Evolutionary conservation across 106 monocot genomes (phyloP), one percentile per base, ranked within the genome.

Genomic region (Acanthochlamys bracteata): DNA sequence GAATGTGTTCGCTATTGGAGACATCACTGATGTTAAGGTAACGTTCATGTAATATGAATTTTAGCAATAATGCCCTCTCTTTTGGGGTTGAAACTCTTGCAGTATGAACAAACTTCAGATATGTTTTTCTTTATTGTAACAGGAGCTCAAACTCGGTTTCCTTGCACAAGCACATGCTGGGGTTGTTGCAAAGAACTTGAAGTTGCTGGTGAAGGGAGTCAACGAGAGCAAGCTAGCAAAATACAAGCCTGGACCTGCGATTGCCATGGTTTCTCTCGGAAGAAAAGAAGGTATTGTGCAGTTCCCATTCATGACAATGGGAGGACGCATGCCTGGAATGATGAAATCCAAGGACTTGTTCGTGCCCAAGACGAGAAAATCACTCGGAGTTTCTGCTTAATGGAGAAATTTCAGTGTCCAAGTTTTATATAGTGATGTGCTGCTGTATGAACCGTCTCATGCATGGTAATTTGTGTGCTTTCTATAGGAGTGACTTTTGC

Each of bases 1-100:
- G 69, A 79, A 79, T 15, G 46, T 79, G 0, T 79, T 79, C 59
- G 73, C 79, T 53, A 65, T 79, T 43, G 79, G 79, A 27, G 79
- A 79, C 41, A 73, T 79, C 12, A 79, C 73, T n/a, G 65, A 79
- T 55, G 39, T 79, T 42, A 68, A 41, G 39, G 78, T 78, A 63
- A 72, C 17, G n/a, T 62, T 62, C 33, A 33, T 33, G 6, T 3
- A 33, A n/a, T n/a, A n/a, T n/a, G n/a, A n/a, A n/a, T n/a, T n/a
- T 33, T 33, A 6, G 4, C 33, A 33, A 33, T 33, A 33, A 1
- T n/a, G n/a, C n/a, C n/a, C n/a, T n/a, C n/a, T n/a, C n/a, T n/a
- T n/a, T n/a, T n/a, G n/a, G n/a, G n/a, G n/a, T n/a, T n/a, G n/a
- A n/a, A 33, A 6, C 6, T 1, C 1, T 33, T 33, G 33, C 33